Evolutionary conservation across 805 yeast species (phyloP), one percentile per base, ranked within the genome.

Genomic region (Kodamaea hsintzibuensis): DNA sequence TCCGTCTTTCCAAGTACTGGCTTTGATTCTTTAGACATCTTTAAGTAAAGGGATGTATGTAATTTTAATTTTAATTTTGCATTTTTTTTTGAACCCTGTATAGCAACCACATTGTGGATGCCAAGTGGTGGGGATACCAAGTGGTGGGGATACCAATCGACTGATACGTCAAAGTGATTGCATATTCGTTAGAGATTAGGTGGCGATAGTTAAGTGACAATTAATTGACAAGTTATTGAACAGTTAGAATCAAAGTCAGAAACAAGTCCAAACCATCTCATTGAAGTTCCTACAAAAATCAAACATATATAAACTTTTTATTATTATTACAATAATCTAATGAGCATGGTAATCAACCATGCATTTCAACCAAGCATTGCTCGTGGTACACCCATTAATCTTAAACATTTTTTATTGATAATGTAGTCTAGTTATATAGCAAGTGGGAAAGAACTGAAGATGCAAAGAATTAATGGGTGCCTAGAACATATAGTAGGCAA

Each of bases 401-500:
- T 13, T 14, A 38, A 10, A 38, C 17, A 7, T 17, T 14, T 16
- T 38, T 38, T 38, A 38, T 38, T 38, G 42, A 40, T 16, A 19
- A 40, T 40, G 35, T 30, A 30, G 35, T 30, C 35, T 16, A 16
- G 18, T 16, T 43, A 12, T 43, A 19, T 25, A 43, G 18, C 27
- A 25, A 8, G 13, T 40, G 10, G 30, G 16, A 14, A 43, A 43
- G 47, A 43, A 43, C 14, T 43, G 47, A 43, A 43, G 37, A 43
- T 43, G 47, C 44, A 45, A 45, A 45, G 17, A 17, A 27, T 16
- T 27, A n/a, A 39, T 30, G 35, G 35, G 35, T 30, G 35, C 35
- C 25, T 42, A 52, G 46, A 50, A 33, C 39, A 49, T 13, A 25
- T 38, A 40, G 44, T 33, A 48, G 19, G 49, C 56, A 19, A 53